phyloP scores from a whole-genome alignment of 179 eudicot genomes.

The Pouteria campechiana region DNA sequence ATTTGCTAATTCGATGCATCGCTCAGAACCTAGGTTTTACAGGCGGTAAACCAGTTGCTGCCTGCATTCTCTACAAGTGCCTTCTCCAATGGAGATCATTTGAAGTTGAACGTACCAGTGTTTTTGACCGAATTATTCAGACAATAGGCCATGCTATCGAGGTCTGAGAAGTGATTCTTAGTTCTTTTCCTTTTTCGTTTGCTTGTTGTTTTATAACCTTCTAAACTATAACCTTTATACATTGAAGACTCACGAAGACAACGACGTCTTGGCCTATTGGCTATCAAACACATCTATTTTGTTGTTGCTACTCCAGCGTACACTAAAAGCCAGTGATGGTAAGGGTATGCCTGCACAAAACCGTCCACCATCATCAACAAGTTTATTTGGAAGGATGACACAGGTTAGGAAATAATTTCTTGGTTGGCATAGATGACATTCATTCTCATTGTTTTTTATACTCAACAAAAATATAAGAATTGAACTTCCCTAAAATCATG shows the following conservation, averaged over 20 bases:
- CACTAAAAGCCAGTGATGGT: conserved; percentile 86
- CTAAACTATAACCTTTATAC: not conserved
- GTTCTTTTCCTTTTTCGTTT: not conserved
- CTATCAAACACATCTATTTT: conserved; percentile 90
- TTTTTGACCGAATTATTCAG: conserved; percentile 88
- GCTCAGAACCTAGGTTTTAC: conserved; percentile 74
- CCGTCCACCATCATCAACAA: conserved; percentile 70
- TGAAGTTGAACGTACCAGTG: conserved; percentile 88
- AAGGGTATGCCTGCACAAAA: conserved; percentile 83
- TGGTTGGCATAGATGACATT: no score
- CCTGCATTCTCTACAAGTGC: conserved; percentile 87
- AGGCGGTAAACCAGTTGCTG: conserved; percentile 77
- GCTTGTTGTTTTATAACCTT: not conserved
- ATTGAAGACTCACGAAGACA: conserved; percentile 79
- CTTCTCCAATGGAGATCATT: conserved; percentile 97
- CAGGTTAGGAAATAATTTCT: conserved; percentile 24
- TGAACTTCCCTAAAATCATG: no score
- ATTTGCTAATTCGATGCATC: conserved; percentile 62
- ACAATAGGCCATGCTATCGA: conserved; percentile 88
- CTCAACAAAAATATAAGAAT: no score
- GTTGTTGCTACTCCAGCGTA: conserved; percentile 74
- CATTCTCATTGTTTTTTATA: no score
- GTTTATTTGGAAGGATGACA: conserved; percentile 73
- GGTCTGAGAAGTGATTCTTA: conserved; percentile 26
- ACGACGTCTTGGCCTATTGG: conserved; percentile 87